A percentile compares a stretch with the other conserved stretches of the same genome.
phyloP scores from a whole-genome alignment of 1,284 basidiomycete species.

The Exobasidium rhododendri region DNA sequence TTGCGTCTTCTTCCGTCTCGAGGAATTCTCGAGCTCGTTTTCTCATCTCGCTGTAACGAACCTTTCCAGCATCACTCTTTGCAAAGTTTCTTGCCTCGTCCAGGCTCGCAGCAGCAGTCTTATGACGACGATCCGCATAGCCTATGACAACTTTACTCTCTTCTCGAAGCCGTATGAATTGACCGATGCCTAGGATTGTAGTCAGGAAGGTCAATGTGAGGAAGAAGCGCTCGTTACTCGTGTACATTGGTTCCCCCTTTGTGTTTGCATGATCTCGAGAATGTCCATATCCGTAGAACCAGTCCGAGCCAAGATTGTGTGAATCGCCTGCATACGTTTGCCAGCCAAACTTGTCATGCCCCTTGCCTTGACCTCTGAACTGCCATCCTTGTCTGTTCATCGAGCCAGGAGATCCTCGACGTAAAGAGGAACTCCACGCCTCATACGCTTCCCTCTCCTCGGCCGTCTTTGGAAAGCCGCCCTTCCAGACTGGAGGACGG shows the following conservation, averaged over 20 bases:
- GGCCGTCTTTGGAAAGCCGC: slow-evolving; percentile 3
- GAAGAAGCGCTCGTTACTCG: slow-evolving; percentile 18
- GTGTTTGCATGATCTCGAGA: not conserved
- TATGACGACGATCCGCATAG: slow-evolving; percentile 11
- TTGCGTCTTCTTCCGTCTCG: slow-evolving; percentile 8
- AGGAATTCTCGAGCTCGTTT: slow-evolving; percentile 1
- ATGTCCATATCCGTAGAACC: slow-evolving; percentile 13
- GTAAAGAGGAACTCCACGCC: not conserved
- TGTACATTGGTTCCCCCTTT: slow-evolving; percentile 9
- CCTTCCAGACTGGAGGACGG: slow-evolving; percentile 7
- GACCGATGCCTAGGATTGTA: slow-evolving; percentile 13
- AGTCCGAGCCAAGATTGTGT: slow-evolving; percentile 4
- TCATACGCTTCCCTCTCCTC: slow-evolving; percentile 9
- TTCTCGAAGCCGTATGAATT: slow-evolving; percentile 14
- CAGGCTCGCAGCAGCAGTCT: slow-evolving; percentile 14
- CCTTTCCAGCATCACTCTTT: slow-evolving; percentile 13
- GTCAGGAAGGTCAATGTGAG: slow-evolving; percentile 14
- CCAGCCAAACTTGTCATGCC: slow-evolving; percentile 23
- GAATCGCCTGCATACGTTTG: slow-evolving; percentile 14
- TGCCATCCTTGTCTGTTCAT: slow-evolving; percentile 16
- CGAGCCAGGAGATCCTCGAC: slow-evolving; percentile 7
- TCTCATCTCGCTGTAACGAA: slow-evolving; percentile 11
- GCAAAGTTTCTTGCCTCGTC: slow-evolving; percentile 15
- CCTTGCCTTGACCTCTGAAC: slow-evolving; percentile 5
- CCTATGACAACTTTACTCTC: slow-evolving; percentile 8